A percentile compares a stretch with the other conserved stretches of the same genome.
phyloP scores from a whole-genome alignment of 176 grass and related monocot species.

The Oryza nivara region DNA sequence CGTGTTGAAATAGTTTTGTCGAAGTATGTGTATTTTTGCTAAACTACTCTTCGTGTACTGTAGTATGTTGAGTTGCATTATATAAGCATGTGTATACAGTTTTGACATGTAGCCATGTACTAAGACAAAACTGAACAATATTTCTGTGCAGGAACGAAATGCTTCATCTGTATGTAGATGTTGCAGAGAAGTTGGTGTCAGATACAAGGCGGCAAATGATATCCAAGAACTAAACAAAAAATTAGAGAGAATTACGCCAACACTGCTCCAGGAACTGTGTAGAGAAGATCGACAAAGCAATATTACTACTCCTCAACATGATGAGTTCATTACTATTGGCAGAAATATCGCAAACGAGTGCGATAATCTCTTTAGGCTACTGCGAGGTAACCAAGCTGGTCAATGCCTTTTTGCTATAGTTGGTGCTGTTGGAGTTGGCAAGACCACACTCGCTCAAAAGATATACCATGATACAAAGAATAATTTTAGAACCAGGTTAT shows the following conservation, averaged over 20 bases:
- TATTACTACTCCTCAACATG: too few species aligned
- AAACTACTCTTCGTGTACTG: too few species aligned
- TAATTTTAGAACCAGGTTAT: background rate
- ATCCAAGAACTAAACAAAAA: background rate
- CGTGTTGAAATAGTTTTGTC: too few species aligned
- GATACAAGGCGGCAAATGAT: background rate
- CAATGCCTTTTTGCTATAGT: background rate
- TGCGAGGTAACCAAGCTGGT: background rate
- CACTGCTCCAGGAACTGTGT: background rate
- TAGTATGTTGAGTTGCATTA: too few species aligned
- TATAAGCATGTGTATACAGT: too few species aligned
- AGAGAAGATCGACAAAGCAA: too few species aligned
- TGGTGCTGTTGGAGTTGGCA: slow-evolving; percentile 3
- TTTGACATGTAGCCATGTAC: too few species aligned
- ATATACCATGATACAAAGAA: background rate
- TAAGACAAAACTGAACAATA: too few species aligned
- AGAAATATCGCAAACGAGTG: background rate
- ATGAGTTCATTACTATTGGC: background rate
- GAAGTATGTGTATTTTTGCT: too few species aligned
- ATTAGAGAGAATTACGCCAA: background rate
- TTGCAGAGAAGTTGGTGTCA: background rate
- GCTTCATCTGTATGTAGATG: too few species aligned
- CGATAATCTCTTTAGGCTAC: background rate
- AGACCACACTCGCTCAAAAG: background rate
- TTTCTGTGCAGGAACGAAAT: too few species aligned